Base-by-base conservation (phyloP, 73 alveolate species). In the Stentor coeruleus region DNA sequence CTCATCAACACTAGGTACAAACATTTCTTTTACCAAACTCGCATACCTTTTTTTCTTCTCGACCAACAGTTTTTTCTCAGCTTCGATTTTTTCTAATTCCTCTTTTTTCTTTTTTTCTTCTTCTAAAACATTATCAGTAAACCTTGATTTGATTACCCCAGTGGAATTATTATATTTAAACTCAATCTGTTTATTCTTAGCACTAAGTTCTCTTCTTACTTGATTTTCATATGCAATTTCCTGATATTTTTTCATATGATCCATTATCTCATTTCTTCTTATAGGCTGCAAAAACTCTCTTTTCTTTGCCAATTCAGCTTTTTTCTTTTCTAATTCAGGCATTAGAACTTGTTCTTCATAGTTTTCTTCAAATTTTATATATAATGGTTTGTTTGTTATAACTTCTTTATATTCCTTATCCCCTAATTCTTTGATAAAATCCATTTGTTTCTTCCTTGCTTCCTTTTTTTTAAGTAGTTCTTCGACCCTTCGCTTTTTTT, bases 281-380 rank as follows among this genome's bases (percentile, higher is more conserved):
- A 86, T 1, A 0, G 88, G 88, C 38, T 74, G 60, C 31, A 77
- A 82, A 33, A 86, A 82, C 36, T 86, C 75, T 55, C 91, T 3
- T 30, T 58, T 35, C 15, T 81, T 82, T 20, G 59, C 81, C 6
- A 86, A 88, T 38, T 86, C 83, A 35, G 38, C 59, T 66, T 86
- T 86, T 83, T 82, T 86, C 39, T 82, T 39, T 28, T 86, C 91
- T 11, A 86, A 58, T 15, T 74, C 84, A 6, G 91, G 91, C 82
- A 82, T 40, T 3, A 82, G 76, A 0, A 49, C 59, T 39, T 82
- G 80, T 81, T 86, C 82, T 39, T 59, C 36, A 37, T 82, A 58
- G 42, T 82, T 86, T 6, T 86, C 91, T 41, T 81, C 74, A 1
- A 66, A 33, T 1, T 66, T 58, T 35, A 38, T 30, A 59, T 26